Conservation (phyloP, 2,329 filamentous ascomycete species). For the Ascochyta pisi region DNA sequence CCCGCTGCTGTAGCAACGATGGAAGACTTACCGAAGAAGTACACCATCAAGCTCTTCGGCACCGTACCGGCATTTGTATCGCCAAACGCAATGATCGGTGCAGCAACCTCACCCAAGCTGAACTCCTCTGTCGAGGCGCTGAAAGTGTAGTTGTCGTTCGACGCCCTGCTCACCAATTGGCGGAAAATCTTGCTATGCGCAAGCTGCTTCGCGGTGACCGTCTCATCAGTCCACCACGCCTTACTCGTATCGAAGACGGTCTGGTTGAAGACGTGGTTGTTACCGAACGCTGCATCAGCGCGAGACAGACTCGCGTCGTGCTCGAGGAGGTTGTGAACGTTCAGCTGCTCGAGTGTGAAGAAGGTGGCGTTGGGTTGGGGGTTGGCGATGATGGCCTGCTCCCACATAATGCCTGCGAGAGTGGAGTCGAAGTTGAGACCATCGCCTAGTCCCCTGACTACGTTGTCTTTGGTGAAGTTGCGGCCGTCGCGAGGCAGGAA, state of each 20-base stretch:
- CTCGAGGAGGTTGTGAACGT: slow-evolving; percentile 57
- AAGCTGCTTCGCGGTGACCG: slow-evolving; percentile 40
- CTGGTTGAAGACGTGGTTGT: slow-evolving; percentile 61
- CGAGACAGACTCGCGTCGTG: slow-evolving; percentile 60
- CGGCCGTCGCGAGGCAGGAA: slow-evolving; percentile 45
- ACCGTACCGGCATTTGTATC: slow-evolving; percentile 52
- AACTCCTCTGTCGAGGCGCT: slow-evolving; percentile 53
- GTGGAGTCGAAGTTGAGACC: slow-evolving; percentile 55
- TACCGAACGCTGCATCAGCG: slow-evolving; percentile 58
- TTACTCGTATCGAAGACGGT: slow-evolving; percentile 57
- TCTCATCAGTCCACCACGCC: slow-evolving; percentile 55
- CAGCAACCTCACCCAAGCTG: slow-evolving; percentile 59
- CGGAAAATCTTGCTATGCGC: slow-evolving; percentile 58
- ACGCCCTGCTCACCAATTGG: slow-evolving; percentile 53
- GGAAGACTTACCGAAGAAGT: slow-evolving; percentile 56
- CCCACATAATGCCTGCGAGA: slow-evolving; percentile 53
- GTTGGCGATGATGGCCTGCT: slow-evolving; percentile 49
- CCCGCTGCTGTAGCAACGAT: neutral
- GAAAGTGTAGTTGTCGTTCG: slow-evolving; percentile 60
- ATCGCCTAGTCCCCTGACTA: slow-evolving; percentile 48
- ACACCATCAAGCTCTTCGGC: slow-evolving; percentile 51
- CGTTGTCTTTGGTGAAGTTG: slow-evolving; percentile 44
- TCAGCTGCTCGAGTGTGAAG: slow-evolving; percentile 51
- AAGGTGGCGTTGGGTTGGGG: slow-evolving; percentile 38
- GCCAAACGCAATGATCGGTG: slow-evolving; percentile 60